Evolutionary conservation across 2,329 filamentous ascomycete genomes (phyloP).

Genomic region (Cordyceps tenuipes): DNA sequence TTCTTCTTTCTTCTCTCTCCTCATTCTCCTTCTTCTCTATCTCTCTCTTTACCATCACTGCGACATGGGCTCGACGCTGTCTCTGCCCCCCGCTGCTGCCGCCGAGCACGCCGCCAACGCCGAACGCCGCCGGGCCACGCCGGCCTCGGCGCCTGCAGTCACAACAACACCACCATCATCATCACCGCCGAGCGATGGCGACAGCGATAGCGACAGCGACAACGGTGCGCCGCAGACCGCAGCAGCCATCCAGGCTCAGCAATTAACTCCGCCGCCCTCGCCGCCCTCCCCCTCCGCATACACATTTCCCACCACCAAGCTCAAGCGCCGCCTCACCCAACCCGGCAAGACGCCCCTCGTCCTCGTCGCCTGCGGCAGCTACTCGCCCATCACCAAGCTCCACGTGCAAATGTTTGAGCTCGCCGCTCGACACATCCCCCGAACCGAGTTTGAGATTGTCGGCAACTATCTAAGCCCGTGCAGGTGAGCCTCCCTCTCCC

Average conservation of each 20-base stretch:
- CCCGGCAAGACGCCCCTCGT: slow-evolving; percentile 53
- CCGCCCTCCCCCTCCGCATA: slow-evolving; percentile 33
- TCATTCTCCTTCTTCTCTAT: too few relatives aligned
- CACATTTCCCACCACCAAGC: slow-evolving; percentile 51
- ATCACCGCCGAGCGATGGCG: not conserved
- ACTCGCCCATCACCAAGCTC: slow-evolving; percentile 67
- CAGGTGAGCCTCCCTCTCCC: not conserved
- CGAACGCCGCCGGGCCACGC: slow-evolving; percentile 7
- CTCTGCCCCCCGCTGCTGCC: not conserved
- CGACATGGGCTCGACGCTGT: slow-evolving; percentile 9
- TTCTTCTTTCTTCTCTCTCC: not conserved
- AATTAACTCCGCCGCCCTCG: slow-evolving; percentile 3
- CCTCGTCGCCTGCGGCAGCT: slow-evolving; percentile 62
- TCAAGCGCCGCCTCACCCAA: slow-evolving; percentile 43
- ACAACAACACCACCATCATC: not conserved
- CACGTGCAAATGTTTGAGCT: slow-evolving; percentile 86
- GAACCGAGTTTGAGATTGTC: slow-evolving; percentile 65
- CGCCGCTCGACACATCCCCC: slow-evolving; percentile 65
- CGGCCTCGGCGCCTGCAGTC: not conserved
- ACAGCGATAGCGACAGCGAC: not conserved
- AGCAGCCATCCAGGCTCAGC: not conserved
- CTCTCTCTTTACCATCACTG: too few relatives aligned
- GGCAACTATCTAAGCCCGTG: slow-evolving; percentile 55
- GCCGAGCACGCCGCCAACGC: not conserved
- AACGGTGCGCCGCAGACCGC: not conserved